Evolutionary conservation across 495 filamentous ascomycete genomes (phyloP).

Genomic region (Neurospora tetrasperma): DNA sequence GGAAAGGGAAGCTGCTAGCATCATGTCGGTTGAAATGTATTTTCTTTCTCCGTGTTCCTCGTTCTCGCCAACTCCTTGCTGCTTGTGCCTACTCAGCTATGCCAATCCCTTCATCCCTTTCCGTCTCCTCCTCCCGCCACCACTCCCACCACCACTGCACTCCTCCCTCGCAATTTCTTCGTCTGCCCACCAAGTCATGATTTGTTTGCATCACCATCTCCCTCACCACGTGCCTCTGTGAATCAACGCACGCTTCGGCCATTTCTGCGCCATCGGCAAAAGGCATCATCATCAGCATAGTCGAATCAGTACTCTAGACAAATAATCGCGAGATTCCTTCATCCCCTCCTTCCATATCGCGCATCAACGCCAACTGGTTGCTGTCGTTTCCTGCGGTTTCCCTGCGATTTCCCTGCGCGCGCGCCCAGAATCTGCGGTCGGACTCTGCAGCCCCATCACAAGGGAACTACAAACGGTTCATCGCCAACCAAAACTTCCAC

Average conservation of each 20-base stretch:
- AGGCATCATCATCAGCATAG: background rate
- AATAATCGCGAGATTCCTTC: background rate
- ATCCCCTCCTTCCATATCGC: background rate
- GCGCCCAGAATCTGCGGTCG: background rate
- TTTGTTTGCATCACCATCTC: background rate
- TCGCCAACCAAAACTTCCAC: background rate
- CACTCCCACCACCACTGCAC: background rate
- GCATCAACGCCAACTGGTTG: background rate
- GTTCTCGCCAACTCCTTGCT: background rate
- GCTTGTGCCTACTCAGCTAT: background rate
- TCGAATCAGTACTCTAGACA: background rate
- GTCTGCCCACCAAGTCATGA: background rate
- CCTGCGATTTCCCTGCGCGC: background rate
- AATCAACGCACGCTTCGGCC: background rate
- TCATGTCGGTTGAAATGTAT: constrained; percentile 1
- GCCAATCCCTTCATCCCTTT: constrained; percentile 1
- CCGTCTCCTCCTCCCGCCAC: background rate
- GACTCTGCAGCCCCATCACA: background rate
- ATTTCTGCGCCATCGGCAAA: background rate
- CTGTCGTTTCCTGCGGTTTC: background rate
- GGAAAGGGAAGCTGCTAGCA: background rate
- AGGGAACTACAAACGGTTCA: background rate
- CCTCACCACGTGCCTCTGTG: background rate
- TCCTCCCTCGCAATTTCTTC: background rate
- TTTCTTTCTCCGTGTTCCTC: background rate